Evolutionary conservation across 176 grass and related monocot species (phyloP).

Genomic region (Oryza officinalis): DNA sequence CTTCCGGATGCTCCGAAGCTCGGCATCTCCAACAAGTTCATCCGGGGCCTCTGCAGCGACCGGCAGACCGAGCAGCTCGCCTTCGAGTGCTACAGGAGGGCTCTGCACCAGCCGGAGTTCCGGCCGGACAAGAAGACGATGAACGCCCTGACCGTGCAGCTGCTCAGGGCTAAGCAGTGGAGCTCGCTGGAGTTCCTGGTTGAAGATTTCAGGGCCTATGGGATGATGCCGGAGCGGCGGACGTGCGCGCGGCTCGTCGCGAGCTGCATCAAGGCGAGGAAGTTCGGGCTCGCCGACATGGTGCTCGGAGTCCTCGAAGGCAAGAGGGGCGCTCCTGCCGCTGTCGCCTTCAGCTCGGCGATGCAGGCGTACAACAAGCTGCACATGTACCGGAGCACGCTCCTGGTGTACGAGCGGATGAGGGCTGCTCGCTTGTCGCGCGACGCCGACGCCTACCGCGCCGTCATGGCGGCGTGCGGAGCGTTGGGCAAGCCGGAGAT

Average conservation of each 20-base stretch:
- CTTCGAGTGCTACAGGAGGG: constrained; percentile 72
- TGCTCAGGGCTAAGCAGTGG: constrained; percentile 77
- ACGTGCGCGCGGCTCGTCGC: constrained; percentile 67
- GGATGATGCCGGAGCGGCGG: constrained; percentile 60
- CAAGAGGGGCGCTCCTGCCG: constrained; percentile 50
- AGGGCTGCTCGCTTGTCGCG: constrained; percentile 46
- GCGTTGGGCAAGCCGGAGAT: constrained; percentile 58
- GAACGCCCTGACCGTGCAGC: constrained; percentile 46
- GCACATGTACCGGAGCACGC: constrained; percentile 79
- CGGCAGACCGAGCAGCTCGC: constrained; percentile 73
- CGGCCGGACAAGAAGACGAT: constrained; percentile 60
- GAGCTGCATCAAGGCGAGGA: constrained; percentile 62
- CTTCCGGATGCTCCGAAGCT: constrained; percentile 35
- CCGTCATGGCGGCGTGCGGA: constrained; percentile 60
- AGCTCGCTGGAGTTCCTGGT: constrained; percentile 54
- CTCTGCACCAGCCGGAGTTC: constrained; percentile 64
- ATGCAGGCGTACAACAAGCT: constrained; percentile 90
- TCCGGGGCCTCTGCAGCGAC: constrained; percentile 62
- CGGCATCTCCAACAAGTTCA: constrained; percentile 77
- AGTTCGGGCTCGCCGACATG: constrained; percentile 67
- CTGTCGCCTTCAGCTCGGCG: constrained; percentile 59
- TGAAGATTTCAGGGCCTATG: constrained; percentile 49
- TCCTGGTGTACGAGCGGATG: constrained; percentile 61
- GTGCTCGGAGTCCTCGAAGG: constrained; percentile 50
- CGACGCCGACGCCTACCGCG: constrained; percentile 53